Evolutionary conservation across 1,284 basidiomycete species (phyloP).

Genomic region (Microbotryomycetes sp.): DNA sequence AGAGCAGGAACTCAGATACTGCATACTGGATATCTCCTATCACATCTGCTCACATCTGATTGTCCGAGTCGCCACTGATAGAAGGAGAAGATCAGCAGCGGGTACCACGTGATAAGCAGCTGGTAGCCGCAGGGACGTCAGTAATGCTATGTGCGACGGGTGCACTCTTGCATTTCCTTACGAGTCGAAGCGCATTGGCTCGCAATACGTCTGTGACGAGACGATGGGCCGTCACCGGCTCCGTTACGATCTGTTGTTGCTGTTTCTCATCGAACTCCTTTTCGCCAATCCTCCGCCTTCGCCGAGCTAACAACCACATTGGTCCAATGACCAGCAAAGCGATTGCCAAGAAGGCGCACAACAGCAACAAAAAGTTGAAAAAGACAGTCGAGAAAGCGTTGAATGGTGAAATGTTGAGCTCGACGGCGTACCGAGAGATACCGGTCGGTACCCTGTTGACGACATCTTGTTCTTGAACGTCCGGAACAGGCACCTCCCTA

Average conservation of each 20-base stretch:
- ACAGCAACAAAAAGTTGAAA: conserved; percentile 33
- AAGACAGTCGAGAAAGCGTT: conserved; percentile 34
- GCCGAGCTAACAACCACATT: conserved; percentile 7
- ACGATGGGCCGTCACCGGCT: conserved; percentile 40
- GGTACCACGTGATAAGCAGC: conserved; percentile 58
- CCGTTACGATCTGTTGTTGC: conserved; percentile 38
- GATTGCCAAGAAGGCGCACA: conserved; percentile 24
- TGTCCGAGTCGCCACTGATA: conserved; percentile 71
- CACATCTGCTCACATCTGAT: conserved; percentile 1
- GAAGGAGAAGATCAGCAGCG: conserved; percentile 66
- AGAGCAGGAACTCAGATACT: not conserved
- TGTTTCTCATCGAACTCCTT: conserved; percentile 37
- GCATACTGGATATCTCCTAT: too few species aligned
- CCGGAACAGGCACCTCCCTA: conserved; percentile 16
- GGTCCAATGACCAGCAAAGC: conserved; percentile 14
- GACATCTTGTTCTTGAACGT: conserved; percentile 22
- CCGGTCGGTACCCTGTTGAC: conserved; percentile 16
- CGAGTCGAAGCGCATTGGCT: conserved; percentile 43
- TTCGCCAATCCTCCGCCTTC: conserved; percentile 18
- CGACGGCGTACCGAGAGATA: conserved; percentile 5
- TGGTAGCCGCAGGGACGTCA: too few species aligned
- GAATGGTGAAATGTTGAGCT: conserved; percentile 29
- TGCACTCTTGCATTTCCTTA: conserved; percentile 29
- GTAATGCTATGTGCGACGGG: too few species aligned
- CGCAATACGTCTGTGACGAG: conserved; percentile 34